Conservation (phyloP, 73 alveolate genomes). For the Paraurostyla sp. region DNA sequence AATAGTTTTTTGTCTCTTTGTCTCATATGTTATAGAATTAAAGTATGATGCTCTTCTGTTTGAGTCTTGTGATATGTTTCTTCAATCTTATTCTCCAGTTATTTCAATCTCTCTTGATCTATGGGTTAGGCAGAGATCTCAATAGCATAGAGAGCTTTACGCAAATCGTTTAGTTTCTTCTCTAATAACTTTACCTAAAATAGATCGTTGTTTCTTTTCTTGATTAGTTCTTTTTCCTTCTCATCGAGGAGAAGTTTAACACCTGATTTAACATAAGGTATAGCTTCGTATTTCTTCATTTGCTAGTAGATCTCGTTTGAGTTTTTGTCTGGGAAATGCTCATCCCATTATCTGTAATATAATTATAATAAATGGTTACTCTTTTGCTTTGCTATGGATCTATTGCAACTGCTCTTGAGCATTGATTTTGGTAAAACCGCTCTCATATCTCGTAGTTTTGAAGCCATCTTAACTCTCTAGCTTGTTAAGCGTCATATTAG, state of each 20-base stretch:
- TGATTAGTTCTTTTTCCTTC: conserved; percentile 19
- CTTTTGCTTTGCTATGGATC: neutral
- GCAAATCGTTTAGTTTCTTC: neutral
- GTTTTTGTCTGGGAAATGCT: neutral
- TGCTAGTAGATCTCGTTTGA: conserved; percentile 1
- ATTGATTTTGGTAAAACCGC: neutral
- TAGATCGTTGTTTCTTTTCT: conserved; percentile 18
- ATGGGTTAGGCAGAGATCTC: neutral
- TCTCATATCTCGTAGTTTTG: neutral
- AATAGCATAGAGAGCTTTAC: neutral
- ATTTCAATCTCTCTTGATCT: neutral
- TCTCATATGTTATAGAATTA: conserved; percentile 25
- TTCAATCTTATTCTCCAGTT: neutral
- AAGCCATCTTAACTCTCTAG: conserved; percentile 4
- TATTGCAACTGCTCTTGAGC: conserved; percentile 15
- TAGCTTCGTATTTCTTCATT: conserved; percentile 3
- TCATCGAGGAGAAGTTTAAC: neutral
- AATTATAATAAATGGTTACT: neutral
- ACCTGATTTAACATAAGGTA: conserved; percentile 8
- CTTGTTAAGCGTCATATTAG: neutral
- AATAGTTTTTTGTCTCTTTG: conserved; percentile 18
- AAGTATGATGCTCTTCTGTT: neutral
- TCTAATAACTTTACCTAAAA: neutral
- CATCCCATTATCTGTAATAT: conserved; percentile 25
- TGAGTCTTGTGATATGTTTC: conserved; percentile 23